These are phyloP conservation scores for Rhodotorula sp. DNA, from an alignment of 1,284 basidiomycete species.

Conservation along the genomic window DNA sequence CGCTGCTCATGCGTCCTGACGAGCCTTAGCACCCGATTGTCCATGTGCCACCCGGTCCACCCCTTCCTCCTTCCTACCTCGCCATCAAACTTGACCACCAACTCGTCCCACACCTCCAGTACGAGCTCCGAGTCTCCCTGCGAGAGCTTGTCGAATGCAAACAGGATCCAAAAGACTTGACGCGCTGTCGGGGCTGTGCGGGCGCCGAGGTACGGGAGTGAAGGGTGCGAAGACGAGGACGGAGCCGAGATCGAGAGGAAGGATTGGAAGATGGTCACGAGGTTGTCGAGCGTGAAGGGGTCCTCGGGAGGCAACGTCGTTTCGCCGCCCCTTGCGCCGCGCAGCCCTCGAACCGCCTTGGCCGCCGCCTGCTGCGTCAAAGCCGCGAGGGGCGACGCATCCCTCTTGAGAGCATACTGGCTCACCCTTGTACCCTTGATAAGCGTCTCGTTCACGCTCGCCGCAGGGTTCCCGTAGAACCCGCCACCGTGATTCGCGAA, in stretches of 20 bases:
- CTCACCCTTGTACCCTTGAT: background rate
- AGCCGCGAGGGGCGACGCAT: background rate
- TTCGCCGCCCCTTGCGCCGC: background rate
- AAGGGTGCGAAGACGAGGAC: background rate
- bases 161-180: conserved; percentile 30
- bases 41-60: conserved; percentile 4
- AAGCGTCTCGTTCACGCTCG: background rate
- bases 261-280: conserved; percentile 21
- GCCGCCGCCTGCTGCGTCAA: background rate
- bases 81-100: conserved; percentile 21
- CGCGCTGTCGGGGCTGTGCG: conserved; percentile 30
- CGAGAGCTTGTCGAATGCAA: conserved; percentile 34
- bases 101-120: conserved; percentile 6
- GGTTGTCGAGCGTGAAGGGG: conserved; percentile 23
- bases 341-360: background rate
- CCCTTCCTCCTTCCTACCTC: background rate
- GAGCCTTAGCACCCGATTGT: background rate
- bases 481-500: conserved; percentile 24
- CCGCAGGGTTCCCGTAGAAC: background rate
- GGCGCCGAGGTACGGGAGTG: conserved; percentile 14
- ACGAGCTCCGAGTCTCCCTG: conserved; percentile 13
- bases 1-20: background rate
- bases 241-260: conserved; percentile 29
- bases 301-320: background rate
- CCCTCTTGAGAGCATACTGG: background rate